phyloP scores from a whole-genome alignment of 441 rosid genomes.

The Hypseocharis bilobata region DNA sequence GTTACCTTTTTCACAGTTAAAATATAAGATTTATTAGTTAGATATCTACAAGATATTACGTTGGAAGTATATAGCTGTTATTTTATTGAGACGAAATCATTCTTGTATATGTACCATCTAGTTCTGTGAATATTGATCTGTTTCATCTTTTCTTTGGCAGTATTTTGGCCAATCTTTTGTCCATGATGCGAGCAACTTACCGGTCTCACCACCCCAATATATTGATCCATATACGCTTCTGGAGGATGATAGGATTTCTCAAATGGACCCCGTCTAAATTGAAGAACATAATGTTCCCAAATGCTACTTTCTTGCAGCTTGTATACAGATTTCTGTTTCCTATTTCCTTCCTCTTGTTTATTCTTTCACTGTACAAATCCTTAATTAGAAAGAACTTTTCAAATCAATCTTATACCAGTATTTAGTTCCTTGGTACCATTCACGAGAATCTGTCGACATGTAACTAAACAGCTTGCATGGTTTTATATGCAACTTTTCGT shows the following conservation, averaged over 20 bases:
- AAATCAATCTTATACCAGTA: no score
- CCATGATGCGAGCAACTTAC: conserved; percentile 45
- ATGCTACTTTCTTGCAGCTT: neutral
- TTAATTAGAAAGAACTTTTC: no score
- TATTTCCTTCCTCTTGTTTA: neutral
- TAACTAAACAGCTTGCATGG: neutral
- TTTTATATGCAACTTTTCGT: neutral
- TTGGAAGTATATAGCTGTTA: no score
- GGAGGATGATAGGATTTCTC: conserved; percentile 81
- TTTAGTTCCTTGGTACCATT: neutral
- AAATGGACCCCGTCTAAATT: conserved; percentile 52
- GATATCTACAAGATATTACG: neutral
- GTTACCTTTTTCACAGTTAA: neutral
- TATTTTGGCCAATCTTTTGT: conserved; percentile 64
- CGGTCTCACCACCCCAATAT: conserved; percentile 45
- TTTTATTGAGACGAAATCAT: no score
- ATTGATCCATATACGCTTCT: conserved; percentile 66
- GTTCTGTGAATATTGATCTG: conserved; percentile 6
- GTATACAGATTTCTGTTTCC: neutral
- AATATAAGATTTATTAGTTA: neutral
- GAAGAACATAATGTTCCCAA: conserved; percentile 20
- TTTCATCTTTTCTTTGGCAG: conserved; percentile 31
- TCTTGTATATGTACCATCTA: no score
- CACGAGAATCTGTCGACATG: neutral
- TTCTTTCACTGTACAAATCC: neutral